A percentile compares a stretch with the other conserved stretches of the same genome.
Conservation (phyloP, 768 basidiomycete species). For the Boletus rufocinnamomeus region DNA sequence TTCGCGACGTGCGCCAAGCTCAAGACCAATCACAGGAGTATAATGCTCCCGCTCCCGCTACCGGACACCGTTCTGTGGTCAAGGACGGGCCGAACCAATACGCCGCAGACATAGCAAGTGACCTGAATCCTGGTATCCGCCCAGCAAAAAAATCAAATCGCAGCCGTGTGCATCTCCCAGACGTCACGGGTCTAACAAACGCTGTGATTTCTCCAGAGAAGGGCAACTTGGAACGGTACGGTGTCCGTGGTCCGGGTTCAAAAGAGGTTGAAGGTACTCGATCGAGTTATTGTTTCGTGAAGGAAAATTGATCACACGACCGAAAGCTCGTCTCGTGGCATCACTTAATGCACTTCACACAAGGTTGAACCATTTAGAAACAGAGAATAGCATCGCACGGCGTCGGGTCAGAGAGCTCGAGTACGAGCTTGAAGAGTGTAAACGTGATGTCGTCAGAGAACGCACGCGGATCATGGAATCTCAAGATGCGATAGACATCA, state of each 20-base stretch:
- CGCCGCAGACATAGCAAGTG: constrained; percentile 13
- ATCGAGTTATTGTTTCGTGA: not conserved
- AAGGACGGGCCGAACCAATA: constrained; percentile 35
- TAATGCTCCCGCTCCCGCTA: not conserved
- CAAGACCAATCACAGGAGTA: constrained; percentile 25
- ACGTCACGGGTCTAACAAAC: constrained; percentile 81
- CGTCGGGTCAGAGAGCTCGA: constrained; percentile 87
- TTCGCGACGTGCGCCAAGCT: constrained; percentile 54
- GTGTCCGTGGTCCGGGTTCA: constrained; percentile 47
- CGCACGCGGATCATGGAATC: constrained; percentile 62
- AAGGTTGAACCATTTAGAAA: constrained; percentile 72
- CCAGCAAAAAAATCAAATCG: constrained; percentile 29
- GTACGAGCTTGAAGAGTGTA: constrained; percentile 80
- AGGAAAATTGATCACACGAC: not conserved
- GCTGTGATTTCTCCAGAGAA: constrained; percentile 77
- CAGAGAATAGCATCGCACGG: constrained; percentile 80
- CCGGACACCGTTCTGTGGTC: constrained; percentile 4
- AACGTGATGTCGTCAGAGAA: constrained; percentile 73
- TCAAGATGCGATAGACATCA: constrained; percentile 41
- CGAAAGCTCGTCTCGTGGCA: constrained; percentile 58
- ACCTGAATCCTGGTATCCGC: constrained; percentile 12
- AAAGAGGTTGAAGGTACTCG: constrained; percentile 66
- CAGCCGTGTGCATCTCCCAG: constrained; percentile 64
- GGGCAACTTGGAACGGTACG: constrained; percentile 50
- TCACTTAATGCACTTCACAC: constrained; percentile 65